Base-by-base conservation (phyloP, 371 early-diverging fungal species). In the Zychaea mexicana region DNA sequence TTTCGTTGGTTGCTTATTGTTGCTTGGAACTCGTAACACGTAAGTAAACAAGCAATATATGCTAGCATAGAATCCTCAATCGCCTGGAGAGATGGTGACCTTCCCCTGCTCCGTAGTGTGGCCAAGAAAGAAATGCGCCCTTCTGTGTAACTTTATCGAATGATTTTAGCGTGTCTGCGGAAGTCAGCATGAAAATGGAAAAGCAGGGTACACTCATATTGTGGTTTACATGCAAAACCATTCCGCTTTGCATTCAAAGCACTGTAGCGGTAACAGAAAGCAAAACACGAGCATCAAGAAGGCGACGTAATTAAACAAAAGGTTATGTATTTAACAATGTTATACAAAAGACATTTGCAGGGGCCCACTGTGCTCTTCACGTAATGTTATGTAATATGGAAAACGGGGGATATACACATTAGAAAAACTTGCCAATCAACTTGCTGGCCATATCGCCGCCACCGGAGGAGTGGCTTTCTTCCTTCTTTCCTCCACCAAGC, bases 401-500 rank as follows among this genome's bases (percentile, higher is more conserved):
- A 49, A 49, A 24, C 1, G 13, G 42, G 42, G 42, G 42, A 6
- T 0, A 17, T 42, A 12, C 15, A 8, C n/a, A 17, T 49, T 61
- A 61, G 15, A 61, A 22, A 21, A 61, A 24, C 26, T 61, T 61
- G 52, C 62, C 62, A 39, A 61, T 52, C 30, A 61, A 31, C 39
- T 61, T 61, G 8, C 26, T n/a, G 9, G 62, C 53, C 13, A 61
- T 10, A 15, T 61, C 52, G 9, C 39, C 47, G 13, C 39, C 46
- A 30, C 52, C 54, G 39, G 38, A 49, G 33, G 64, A 46, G n/a
- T n/a, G n/a, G n/a, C n/a, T n/a, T 55, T 66, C 60, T 42, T 70
- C 68, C 24, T 69, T 59, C 12, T 68, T 61, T 1, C 61, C 57
- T 26, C 67, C 66, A 33, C 64, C 55, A 22, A 77, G 56, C 31